Percentiles rank a stretch among this genome's conserved stretches.
These are phyloP conservation scores for Leccinum subrobustum DNA, from an alignment of 1,284 basidiomycete genomes.

Conservation along the genomic window DNA sequence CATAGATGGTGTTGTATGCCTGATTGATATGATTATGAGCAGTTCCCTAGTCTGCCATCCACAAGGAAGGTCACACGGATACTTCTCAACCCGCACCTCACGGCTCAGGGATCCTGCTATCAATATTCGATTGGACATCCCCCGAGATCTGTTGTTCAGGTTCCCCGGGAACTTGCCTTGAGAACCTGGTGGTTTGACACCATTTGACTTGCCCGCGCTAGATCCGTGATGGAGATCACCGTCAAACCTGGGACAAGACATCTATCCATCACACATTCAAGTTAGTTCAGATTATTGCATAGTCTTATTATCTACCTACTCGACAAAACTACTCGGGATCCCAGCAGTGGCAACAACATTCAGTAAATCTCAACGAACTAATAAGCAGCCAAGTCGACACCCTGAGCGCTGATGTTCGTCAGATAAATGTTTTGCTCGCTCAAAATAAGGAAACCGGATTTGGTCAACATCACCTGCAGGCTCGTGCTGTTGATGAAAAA, in stretches of 20 bases:
- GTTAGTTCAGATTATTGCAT: neutral
- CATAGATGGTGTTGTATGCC: neutral
- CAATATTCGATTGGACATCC: neutral
- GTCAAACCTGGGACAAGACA: neutral
- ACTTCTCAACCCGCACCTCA: neutral
- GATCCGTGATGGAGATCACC: neutral
- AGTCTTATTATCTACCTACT: neutral
- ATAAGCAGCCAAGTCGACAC: conserved; percentile 14
- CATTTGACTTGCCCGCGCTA: neutral
- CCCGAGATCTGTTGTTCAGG: neutral
- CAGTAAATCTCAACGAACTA: neutral
- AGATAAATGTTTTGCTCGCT: conserved; percentile 19
- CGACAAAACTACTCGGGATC: neutral
- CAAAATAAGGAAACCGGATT: conserved; percentile 22
- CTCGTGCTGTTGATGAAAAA: conserved; percentile 61
- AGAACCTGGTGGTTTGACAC: neutral
- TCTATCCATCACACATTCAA: neutral
- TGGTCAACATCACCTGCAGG: conserved; percentile 62
- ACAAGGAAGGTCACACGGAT: neutral
- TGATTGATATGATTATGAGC: neutral
- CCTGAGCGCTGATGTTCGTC: conserved; percentile 14
- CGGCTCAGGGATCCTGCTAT: neutral
- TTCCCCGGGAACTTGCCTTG: neutral
- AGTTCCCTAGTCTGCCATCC: neutral
- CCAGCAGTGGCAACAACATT: neutral